phyloP scores from a whole-genome alignment of 306 rosid species.

The Carpinus fangiana region DNA sequence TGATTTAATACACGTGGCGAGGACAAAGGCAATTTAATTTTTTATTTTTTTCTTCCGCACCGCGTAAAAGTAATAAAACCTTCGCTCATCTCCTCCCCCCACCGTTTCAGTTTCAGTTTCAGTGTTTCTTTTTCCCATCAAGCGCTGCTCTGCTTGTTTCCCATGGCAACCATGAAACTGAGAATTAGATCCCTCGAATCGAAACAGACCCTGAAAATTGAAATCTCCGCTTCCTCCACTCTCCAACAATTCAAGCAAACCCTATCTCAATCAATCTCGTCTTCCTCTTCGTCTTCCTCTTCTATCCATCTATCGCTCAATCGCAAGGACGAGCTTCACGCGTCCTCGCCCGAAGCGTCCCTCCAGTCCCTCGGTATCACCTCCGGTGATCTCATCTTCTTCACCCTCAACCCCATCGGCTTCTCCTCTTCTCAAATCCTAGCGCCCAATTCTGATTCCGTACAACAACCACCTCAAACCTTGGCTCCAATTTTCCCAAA shows the following conservation, averaged over 20 bases:
- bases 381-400: constrained; percentile 76
- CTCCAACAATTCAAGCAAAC: constrained; percentile 49
- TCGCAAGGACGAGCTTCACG: constrained; percentile 59
- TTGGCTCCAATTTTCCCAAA: constrained; percentile 20
- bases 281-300: constrained; percentile 33
- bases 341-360: constrained; percentile 41
- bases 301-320: constrained; percentile 70
- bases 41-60: too few species aligned
- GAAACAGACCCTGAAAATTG: constrained; percentile 59
- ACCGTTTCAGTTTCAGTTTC: too few species aligned
- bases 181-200: constrained; percentile 62
- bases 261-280: constrained; percentile 37
- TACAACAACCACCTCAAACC: constrained; percentile 21
- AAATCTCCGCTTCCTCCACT: constrained; percentile 50
- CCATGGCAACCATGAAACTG: constrained; percentile 53
- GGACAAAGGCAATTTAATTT: too few species aligned
- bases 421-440: constrained; percentile 18
- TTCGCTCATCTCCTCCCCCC: neutral
- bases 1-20: too few species aligned
- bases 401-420: constrained; percentile 45
- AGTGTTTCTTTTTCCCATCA: too few species aligned
- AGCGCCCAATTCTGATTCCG: neutral
- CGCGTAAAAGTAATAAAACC: too few species aligned
- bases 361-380: constrained; percentile 60
- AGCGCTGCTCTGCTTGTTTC: too few species aligned